Conservation (phyloP, 2,329 filamentous ascomycete genomes). For the Tolypocladium nubicola region DNA sequence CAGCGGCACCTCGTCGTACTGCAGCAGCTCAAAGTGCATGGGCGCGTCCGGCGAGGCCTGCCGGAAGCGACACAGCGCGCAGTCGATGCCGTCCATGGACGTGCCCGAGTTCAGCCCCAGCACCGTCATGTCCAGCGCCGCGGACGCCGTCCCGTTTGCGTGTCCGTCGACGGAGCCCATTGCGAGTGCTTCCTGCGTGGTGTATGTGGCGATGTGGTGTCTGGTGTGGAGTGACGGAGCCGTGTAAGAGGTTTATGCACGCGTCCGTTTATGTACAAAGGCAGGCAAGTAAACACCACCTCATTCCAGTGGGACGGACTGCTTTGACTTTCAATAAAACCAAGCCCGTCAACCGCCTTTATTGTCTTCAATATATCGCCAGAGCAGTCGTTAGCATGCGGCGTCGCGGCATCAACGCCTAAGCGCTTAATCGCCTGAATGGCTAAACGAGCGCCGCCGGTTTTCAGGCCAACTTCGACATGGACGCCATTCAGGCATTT, state of each 20-base stretch:
- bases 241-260: neutral
- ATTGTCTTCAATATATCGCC: neutral
- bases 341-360: no score
- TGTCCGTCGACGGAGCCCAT: slow-evolving; percentile 1
- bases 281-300: neutral
- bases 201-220: neutral
- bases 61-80: slow-evolving; percentile 44
- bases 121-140: slow-evolving; percentile 36
- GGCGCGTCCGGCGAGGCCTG: slow-evolving; percentile 39
- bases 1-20: slow-evolving; percentile 46
- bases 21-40: slow-evolving; percentile 45
- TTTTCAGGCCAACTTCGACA: neutral
- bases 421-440: neutral
- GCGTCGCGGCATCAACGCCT: neutral
- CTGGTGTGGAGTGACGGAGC: neutral
- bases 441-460: neutral
- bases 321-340: neutral
- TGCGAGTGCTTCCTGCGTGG: neutral
- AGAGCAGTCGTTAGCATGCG: neutral
- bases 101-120: slow-evolving; percentile 40
- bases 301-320: neutral
- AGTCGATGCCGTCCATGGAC: slow-evolving; percentile 47
- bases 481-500: no score
- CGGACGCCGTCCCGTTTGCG: slow-evolving; percentile 5
- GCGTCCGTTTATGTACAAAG: neutral